Base-by-base conservation (phyloP, 2,329 filamentous ascomycete genomes). In the Helotiales sp. region DNA sequence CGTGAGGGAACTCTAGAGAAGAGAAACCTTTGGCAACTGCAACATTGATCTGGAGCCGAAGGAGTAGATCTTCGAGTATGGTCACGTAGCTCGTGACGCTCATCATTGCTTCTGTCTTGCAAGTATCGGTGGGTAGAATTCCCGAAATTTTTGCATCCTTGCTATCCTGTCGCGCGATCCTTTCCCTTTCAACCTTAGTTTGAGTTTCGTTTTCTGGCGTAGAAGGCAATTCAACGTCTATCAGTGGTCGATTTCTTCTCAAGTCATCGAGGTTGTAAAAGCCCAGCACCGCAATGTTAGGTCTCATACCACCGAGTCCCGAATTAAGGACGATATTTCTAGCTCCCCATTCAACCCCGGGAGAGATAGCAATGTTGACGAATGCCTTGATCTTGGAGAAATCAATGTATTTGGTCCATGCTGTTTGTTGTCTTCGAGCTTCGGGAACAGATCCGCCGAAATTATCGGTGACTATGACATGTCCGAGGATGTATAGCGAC, bases 361-460 rank as follows among this genome's bases (percentile, higher is more conserved):
- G 93, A 0, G 92, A 93, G 77, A 97, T 92, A 15, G 91, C 89
- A 61, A 97, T 87, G 72, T 97, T 94, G 13, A 96, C 90, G 76
- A 97, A 97, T 0, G 93, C 93, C 78, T 97, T 97, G 76, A 96
- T 93, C 72, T 87, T 89, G 0, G 92, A 93, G 71, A 89, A 93
- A 73, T 96, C 93, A 55, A 97, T 95, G 71, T 94, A 94, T 72
- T 91, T 93, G 28, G 91, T 91, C 93, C 93, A 77, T 0, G 91
- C 88, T 13, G 87, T 86, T 76, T 96, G 93, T 75, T 96, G 93
- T 22, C 90, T 83, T 69, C 91, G 91, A 3, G 92, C 92, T 78
- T 97, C 93, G 5, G 92, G 88, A 8, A 96, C 91, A 3, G 92
- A 91, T 2, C 86, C 85, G 22, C 87, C 86, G 74, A 97, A 97